Base-by-base conservation (phyloP, 1,139 yeast species). In the Geotrichum europaeum region DNA sequence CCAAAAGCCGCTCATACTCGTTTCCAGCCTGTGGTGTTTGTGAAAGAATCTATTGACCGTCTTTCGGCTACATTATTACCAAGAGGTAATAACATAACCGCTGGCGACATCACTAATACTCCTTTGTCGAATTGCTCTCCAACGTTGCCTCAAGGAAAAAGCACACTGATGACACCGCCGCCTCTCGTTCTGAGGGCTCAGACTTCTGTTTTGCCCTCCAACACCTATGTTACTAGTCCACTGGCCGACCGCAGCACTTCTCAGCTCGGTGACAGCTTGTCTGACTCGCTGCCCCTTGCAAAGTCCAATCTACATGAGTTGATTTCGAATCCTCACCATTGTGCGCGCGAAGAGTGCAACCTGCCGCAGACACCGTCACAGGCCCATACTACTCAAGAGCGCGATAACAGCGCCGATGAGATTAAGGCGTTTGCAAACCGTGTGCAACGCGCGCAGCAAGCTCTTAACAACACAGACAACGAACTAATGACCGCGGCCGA, bases 401-500 rank as follows among this genome's bases (percentile, higher is more conserved):
- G 20, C 53, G 40, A 36, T 22, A 49, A 18, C 43, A 40, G 15
- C 13, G n/a, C 20, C 34, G 32, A 18, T 20, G 57, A 15, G 22
- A 49, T 34, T 28, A 25, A 18, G 47, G 28, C 47, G 28, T 58
- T 58, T 51, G 54, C 34, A 7, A 43, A 52, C 1, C 58, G 58
- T 13, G 60, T 58, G 12, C 43, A 54, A 13, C 56, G 53, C 30
- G 51, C 51, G 20, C 57, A 54, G 20, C 12, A 18, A 15, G 30
- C 57, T 25, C 20, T 54, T 3, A 30, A 40, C 12, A 54, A 47
- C 28, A 54, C 57, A 3, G 60, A 58, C 49, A 52, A 15, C 5
- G 57, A 55, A 45, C 22, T 58, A 5, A 18, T 32, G 12, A 58
- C 60, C 1, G 55, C 60, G 9, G 60, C 60, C 7, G 55, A 55